Evolutionary conservation across 495 filamentous ascomycete species (phyloP), one percentile per base, ranked within the genome.

Genomic region (Penicillium alfredii): DNA sequence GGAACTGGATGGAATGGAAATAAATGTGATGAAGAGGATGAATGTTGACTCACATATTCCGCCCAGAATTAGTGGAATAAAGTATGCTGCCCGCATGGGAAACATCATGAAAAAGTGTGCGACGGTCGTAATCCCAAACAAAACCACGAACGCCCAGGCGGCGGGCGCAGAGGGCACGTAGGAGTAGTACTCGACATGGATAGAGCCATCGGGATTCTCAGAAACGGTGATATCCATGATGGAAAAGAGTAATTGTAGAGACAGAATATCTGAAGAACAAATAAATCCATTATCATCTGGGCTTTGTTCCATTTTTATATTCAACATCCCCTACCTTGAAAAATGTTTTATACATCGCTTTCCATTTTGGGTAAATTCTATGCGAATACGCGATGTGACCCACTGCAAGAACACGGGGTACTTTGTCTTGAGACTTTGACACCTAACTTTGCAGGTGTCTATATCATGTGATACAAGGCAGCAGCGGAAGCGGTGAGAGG

Each of bases 51-150:
- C 66, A 80, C 76, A 71, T 18, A 75, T 43, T 17, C 72, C 74
- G n/a, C 78, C 75, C 15, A 80, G 38, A 17, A 73, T 35, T 20
- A 81, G 71, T 0, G 71, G 66, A 18, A 76, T 67, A 50, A 76
- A 73, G 51, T 77, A 80, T 60, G 68, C 71, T 4, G 68, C 58
- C 7, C 61, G 51, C 18, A 61, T 61, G 4, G 55, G 56, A 30
- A 69, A 59, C 33, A 67, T 66, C 33, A 66, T 44, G 9, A 71
- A 40, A 3, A 69, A 35, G 30, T 76, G 72, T 1, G 47, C 39
- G 2, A 66, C 20, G 4, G 60, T 68, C 9, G 56, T 44, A 8
- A 71, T 28, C 0, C 53, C 69, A 38, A 76, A 76, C 1, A 74
- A 48, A 8, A 44, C 72, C 35, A 71, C 44, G 41, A 71, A 76